phyloP scores from a whole-genome alignment of 306 rosid genomes.

The Fragaria ananassa region DNA sequence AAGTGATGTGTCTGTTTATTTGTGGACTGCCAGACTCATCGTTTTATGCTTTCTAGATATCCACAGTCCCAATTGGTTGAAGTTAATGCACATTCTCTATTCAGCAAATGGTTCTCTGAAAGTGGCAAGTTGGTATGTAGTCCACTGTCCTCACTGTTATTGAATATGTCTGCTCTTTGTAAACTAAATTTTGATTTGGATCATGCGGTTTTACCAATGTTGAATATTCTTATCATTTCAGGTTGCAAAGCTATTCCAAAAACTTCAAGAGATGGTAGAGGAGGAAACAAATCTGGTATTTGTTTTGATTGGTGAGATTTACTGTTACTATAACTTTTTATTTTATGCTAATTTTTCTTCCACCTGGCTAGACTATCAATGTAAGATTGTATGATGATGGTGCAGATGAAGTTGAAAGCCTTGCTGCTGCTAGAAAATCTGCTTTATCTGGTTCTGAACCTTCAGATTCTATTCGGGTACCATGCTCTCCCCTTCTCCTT shows the following conservation, averaged over 20 bases:
- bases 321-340: constrained; percentile 20
- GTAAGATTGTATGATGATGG: constrained; percentile 31
- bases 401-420: constrained; percentile 97
- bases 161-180: constrained; percentile 17
- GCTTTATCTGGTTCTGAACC: constrained; percentile 99
- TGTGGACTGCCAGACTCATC: not conserved
- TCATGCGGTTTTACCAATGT: constrained; percentile 16
- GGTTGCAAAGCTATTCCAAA: constrained; percentile 94
- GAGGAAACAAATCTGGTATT: constrained; percentile 94
- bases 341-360: constrained; percentile 24
- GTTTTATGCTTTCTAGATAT: constrained; percentile 41
- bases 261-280: constrained; percentile 90
- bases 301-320: constrained; percentile 95
- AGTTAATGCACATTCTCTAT: constrained; percentile 98
- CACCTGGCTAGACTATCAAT: constrained; percentile 20
- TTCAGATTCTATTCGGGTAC: constrained; percentile 97
- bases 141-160: constrained; percentile 3
- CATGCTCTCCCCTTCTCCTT: not conserved
- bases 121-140: constrained; percentile 94
- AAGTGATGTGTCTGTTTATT: not conserved
- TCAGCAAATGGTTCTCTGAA: constrained; percentile 99
- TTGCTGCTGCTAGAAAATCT: constrained; percentile 96
- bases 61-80: constrained; percentile 80
- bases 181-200: not conserved
- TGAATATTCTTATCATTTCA: constrained; percentile 21